Base-by-base conservation (phyloP, 768 basidiomycete species). In the Amanita jacksonii region DNA sequence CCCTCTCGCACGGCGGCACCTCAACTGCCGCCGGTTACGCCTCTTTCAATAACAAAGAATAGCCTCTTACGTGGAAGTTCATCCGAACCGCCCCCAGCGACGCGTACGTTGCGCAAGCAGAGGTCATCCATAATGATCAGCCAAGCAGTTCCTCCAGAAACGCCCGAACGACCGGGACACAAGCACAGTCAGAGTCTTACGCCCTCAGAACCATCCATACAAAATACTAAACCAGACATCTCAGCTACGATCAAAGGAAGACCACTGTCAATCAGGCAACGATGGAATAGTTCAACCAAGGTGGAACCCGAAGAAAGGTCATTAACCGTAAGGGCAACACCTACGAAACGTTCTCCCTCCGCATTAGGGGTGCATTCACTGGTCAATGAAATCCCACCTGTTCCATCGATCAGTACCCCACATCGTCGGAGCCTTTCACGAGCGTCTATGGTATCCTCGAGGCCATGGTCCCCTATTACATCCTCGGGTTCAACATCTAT, bases 281-380 rank as follows among this genome's bases (percentile, higher is more conserved):
- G 62, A 25, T 91, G 88, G 88, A 91, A 91, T 55, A 72, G 80
- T 50, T 90, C 86, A 4, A 89, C 86, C 1, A 85, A 69, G 54
- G 71, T 90, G n/a, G 67, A 77, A 37, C 51, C 64, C 13, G 81
- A 80, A 19, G 75, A 72, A 38, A 65, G 64, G 23, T 49, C 62
- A 6, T 52, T 53, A 31, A 73, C 70, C 22, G 57, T 73, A 51
- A 79, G 74, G 55, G 66, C 64, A 23, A 62, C 69, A 25, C 69
- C 74, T 22, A 68, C 74, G 10, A 72, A 70, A 53, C 70, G 77
- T 38, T 62, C 72, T 1, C 74, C 67, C 33, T 79, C 75, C 27
- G 58, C 73, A 13, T 45, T 63, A 31, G 67, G 70, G 3, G 58
- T 62, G 40, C 69, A 73, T 41, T 58, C 56, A 8, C 46, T 51